Evolutionary conservation across 108 stramenopile species (phyloP).

Genomic region (Parmales sp.): DNA sequence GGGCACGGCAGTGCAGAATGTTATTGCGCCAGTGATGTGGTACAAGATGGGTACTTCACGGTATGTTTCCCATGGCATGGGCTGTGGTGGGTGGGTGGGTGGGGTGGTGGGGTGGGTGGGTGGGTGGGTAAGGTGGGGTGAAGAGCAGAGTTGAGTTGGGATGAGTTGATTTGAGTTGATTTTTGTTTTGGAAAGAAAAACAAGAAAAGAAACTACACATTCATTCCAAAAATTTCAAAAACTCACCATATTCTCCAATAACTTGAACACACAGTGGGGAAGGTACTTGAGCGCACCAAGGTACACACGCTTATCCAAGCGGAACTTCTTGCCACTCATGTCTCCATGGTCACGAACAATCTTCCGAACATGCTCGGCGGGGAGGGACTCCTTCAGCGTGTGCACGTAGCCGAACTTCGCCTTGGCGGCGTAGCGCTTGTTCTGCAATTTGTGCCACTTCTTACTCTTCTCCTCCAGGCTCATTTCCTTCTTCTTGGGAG

Average conservation of each 20-base stretch:
- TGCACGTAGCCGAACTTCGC: conserved; percentile 39
- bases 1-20: conserved; percentile 94
- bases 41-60: conserved; percentile 89
- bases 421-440: conserved; percentile 51
- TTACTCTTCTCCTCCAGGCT: conserved; percentile 65
- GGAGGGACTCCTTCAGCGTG: conserved; percentile 65
- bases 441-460: conserved; percentile 73
- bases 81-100: too few relatives aligned
- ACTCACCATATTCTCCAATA: conserved; percentile 97
- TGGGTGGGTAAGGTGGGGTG: too few relatives aligned
- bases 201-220: too few relatives aligned
- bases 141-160: too few relatives aligned
- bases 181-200: too few relatives aligned
- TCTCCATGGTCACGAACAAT: conserved; percentile 96
- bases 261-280: conserved; percentile 95
- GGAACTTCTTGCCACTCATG: conserved; percentile 94
- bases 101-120: too few relatives aligned
- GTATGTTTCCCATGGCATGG: conserved; percentile 92
- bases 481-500: conserved; percentile 10
- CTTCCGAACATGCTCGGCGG: conserved; percentile 90
- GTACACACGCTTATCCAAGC: conserved; percentile 91
- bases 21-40: conserved; percentile 96
- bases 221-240: too few relatives aligned
- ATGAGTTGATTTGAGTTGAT: too few relatives aligned
- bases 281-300: conserved; percentile 98